A percentile compares a stretch with the other conserved stretches of the same genome.
phyloP scores from a whole-genome alignment of 495 filamentous ascomycete species.

The Trichocladium antarcticum region DNA sequence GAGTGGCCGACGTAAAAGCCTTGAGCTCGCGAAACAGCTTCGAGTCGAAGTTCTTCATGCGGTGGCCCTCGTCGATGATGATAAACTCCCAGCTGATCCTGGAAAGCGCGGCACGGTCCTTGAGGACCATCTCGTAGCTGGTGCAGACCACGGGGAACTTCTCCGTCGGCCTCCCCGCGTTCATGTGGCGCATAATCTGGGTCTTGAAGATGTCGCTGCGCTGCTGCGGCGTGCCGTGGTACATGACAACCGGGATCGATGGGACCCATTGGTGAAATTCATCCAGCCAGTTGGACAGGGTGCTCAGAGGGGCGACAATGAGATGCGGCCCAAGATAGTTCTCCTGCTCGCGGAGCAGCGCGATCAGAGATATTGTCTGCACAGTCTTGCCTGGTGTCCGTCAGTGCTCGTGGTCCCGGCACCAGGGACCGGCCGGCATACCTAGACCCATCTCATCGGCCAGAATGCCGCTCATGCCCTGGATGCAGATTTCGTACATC shows the following conservation, averaged over 20 bases:
- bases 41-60: slow-evolving; percentile 94
- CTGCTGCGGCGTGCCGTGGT: slow-evolving; percentile 71
- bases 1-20: slow-evolving; percentile 76
- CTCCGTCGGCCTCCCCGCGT: slow-evolving; percentile 35
- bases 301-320: slow-evolving; percentile 82
- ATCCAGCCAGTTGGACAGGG: slow-evolving; percentile 90
- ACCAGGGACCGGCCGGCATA: slow-evolving; percentile 7
- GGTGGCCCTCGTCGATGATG: slow-evolving; percentile 95
- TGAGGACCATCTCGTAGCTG: slow-evolving; percentile 89
- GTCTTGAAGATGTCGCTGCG: slow-evolving; percentile 59
- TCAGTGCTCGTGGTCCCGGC: not conserved
- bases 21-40: slow-evolving; percentile 79
- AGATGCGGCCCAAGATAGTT: slow-evolving; percentile 74
- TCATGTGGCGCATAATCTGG: slow-evolving; percentile 47
- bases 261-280: slow-evolving; percentile 89
- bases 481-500: slow-evolving; percentile 71
- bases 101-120: slow-evolving; percentile 66
- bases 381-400: slow-evolving; percentile 58
- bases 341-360: slow-evolving; percentile 76
- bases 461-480: slow-evolving; percentile 87
- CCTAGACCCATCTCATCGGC: slow-evolving; percentile 97
- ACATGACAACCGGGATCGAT: slow-evolving; percentile 71
- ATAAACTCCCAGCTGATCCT: slow-evolving; percentile 93
- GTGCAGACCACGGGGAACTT: slow-evolving; percentile 88
- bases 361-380: slow-evolving; percentile 85